phyloP scores from a whole-genome alignment of 805 yeast species.

The Ogataea glucozyma region DNA sequence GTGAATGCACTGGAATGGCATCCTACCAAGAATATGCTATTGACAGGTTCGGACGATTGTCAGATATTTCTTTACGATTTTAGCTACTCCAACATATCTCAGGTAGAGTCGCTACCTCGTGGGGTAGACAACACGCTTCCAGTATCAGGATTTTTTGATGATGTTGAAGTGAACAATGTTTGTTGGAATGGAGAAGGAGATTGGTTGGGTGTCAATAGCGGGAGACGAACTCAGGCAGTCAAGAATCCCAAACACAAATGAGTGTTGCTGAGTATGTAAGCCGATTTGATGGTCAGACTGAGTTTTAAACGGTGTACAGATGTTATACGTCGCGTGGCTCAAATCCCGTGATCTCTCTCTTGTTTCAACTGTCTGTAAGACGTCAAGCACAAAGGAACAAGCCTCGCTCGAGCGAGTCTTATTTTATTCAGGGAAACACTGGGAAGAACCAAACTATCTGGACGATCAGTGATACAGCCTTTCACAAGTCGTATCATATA shows the following conservation, averaged over 20 bases:
- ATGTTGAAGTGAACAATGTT: slow-evolving; percentile 73
- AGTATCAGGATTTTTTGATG: slow-evolving; percentile 53
- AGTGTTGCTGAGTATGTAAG: too few relatives aligned
- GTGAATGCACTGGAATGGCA: slow-evolving; percentile 85
- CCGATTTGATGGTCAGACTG: too few relatives aligned
- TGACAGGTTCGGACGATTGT: slow-evolving; percentile 72
- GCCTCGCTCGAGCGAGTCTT: too few relatives aligned
- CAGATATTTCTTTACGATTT: slow-evolving; percentile 73
- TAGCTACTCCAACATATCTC: slow-evolving; percentile 26
- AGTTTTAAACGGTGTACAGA: too few relatives aligned
- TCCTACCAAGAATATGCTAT: slow-evolving; percentile 63
- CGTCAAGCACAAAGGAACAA: too few relatives aligned
- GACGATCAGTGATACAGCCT: too few relatives aligned
- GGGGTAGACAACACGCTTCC: slow-evolving; percentile 27
- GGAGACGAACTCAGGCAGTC: slow-evolving; percentile 70
- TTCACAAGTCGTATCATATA: too few relatives aligned
- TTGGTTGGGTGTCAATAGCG: slow-evolving; percentile 78
- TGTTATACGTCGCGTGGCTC: too few relatives aligned
- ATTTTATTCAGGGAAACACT: too few relatives aligned
- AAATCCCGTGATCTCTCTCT: too few relatives aligned
- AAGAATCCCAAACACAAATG: slow-evolving; percentile 13
- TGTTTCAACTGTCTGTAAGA: too few relatives aligned
- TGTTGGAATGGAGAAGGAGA: slow-evolving; percentile 73
- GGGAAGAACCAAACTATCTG: too few relatives aligned
- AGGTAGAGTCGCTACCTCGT: neutral